These are phyloP conservation scores for Saprolegnia parasitica DNA, from an alignment of 352 stramenopile genomes.

Conservation along the genomic window DNA sequence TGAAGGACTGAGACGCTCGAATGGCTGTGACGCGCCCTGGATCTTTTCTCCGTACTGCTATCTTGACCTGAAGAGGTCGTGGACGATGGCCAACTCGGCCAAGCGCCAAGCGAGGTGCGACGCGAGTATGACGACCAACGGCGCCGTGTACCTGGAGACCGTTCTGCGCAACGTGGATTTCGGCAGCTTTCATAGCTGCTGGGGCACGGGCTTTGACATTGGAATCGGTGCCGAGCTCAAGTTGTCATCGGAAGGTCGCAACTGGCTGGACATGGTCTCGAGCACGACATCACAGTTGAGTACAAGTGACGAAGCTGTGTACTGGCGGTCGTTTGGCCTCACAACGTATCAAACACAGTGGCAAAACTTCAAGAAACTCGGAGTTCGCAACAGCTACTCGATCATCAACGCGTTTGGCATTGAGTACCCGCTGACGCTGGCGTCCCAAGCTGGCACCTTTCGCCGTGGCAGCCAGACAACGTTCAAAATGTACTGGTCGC, in stretches of 20 bases:
- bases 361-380: slow-evolving; percentile 25
- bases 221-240: not conserved
- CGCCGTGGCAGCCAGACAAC: not conserved
- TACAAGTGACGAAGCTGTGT: not conserved
- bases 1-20: not conserved
- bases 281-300: not conserved
- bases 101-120: slow-evolving; percentile 11
- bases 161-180: slow-evolving; percentile 14
- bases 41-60: slow-evolving; percentile 25
- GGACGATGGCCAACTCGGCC: slow-evolving; percentile 5
- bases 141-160: slow-evolving; percentile 18
- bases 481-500: slow-evolving; percentile 14
- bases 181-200: not conserved
- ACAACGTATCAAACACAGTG: slow-evolving; percentile 4
- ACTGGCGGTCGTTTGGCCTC: not conserved
- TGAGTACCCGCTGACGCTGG: not conserved
- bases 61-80: slow-evolving; percentile 4
- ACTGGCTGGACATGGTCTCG: not conserved
- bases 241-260: not conserved
- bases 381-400: not conserved
- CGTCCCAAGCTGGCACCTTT: not conserved
- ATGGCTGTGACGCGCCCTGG: slow-evolving; percentile 14
- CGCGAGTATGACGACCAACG: slow-evolving; percentile 6
- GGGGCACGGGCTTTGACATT: not conserved
- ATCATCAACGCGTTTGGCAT: not conserved